These are phyloP conservation scores for Wickerhamomyces silvicola DNA, from an alignment of 805 yeast genomes.

Conservation along the genomic window DNA sequence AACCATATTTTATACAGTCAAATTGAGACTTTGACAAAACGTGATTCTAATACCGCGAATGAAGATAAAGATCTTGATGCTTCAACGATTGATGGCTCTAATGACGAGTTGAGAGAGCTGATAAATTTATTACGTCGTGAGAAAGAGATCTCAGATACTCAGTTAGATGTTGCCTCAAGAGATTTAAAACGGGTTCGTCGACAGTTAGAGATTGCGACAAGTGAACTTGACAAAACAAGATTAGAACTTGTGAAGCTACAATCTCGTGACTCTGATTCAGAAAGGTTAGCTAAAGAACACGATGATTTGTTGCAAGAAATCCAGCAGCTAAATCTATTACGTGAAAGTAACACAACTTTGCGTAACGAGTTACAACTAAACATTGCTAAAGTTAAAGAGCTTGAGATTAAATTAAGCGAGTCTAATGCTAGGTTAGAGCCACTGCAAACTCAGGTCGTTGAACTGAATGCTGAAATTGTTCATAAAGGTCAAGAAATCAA, in stretches of 20 bases:
- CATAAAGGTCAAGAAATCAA: conserved; percentile 45
- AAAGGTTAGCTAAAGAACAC: conserved; percentile 30
- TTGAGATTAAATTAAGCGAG: conserved; percentile 34
- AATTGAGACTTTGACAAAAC: conserved; percentile 38
- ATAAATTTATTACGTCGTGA: conserved; percentile 63
- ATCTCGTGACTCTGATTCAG: conserved; percentile 25
- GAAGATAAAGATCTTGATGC: conserved; percentile 4
- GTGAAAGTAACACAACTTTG: conserved; percentile 63
- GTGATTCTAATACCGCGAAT: conserved; percentile 2
- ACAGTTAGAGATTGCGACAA: conserved; percentile 37
- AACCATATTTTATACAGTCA: conserved; percentile 64
- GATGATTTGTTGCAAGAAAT: conserved; percentile 43
- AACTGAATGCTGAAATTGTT: conserved; percentile 34
- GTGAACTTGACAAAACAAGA: conserved; percentile 48
- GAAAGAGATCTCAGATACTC: conserved; percentile 62
- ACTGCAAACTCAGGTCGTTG: conserved; percentile 32
- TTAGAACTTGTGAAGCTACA: conserved; percentile 37
- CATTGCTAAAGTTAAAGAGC: conserved; percentile 25
- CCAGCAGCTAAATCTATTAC: conserved; percentile 53
- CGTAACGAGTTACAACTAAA: conserved; percentile 41
- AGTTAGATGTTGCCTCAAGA: conserved; percentile 42
- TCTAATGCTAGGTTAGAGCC: conserved; percentile 36
- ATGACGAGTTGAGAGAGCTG: conserved; percentile 41
- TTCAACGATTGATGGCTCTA: conserved; percentile 9
- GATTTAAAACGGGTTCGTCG: conserved; percentile 51